These are phyloP conservation scores for Candida sojae DNA, from an alignment of 1,139 yeast species.

Conservation along the genomic window DNA sequence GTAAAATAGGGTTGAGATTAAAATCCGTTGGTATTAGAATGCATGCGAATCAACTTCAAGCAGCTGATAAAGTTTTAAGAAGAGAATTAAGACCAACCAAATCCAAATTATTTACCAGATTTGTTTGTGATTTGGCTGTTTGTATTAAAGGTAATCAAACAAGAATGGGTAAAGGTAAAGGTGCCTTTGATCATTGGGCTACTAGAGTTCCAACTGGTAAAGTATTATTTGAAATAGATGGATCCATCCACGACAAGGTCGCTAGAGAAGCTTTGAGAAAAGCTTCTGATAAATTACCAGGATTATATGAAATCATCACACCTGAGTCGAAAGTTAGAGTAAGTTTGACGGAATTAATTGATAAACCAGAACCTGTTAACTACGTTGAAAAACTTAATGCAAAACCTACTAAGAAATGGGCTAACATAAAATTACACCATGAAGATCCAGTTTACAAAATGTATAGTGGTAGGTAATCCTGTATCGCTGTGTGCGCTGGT, in stretches of 20 bases:
- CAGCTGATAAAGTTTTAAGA: slow-evolving; percentile 85
- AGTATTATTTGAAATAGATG: slow-evolving; percentile 80
- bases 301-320: slow-evolving; percentile 83
- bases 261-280: slow-evolving; percentile 92
- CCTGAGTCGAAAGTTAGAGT: slow-evolving; percentile 68
- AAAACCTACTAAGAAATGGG: slow-evolving; percentile 68
- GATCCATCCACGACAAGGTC: slow-evolving; percentile 81
- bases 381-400: slow-evolving; percentile 54
- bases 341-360: slow-evolving; percentile 55
- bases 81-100: slow-evolving; percentile 77
- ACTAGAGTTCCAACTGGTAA: slow-evolving; percentile 95
- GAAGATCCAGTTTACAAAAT: slow-evolving; percentile 47
- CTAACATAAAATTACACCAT: slow-evolving; percentile 50
- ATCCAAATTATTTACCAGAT: slow-evolving; percentile 73
- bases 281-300: slow-evolving; percentile 92
- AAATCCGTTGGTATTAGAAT: slow-evolving; percentile 84
- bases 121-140: slow-evolving; percentile 84
- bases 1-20: slow-evolving; percentile 83
- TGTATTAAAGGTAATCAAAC: slow-evolving; percentile 98
- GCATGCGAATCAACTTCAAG: slow-evolving; percentile 87
- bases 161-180: slow-evolving; percentile 99
- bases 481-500: neutral
- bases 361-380: slow-evolving; percentile 51
- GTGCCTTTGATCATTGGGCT: slow-evolving; percentile 97
- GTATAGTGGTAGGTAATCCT: slow-evolving; percentile 55